Evolutionary conservation across 768 basidiomycete genomes (phyloP).

Genomic region (Suillus plorans): DNA sequence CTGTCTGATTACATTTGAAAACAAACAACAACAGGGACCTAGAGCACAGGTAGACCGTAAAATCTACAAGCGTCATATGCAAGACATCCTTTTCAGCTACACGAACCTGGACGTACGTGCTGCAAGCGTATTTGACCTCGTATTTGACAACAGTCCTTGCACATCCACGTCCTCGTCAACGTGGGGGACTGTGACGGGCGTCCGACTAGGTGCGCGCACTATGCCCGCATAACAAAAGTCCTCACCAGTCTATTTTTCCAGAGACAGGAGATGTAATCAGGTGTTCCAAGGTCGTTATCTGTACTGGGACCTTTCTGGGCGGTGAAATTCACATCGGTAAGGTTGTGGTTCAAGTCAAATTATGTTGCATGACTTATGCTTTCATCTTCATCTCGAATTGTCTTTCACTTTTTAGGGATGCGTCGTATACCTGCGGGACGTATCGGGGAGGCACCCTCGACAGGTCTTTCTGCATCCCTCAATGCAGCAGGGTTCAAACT

Average conservation of each 20-base stretch:
- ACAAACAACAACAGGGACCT: constrained; percentile 67
- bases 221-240: background rate
- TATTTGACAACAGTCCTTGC: constrained; percentile 52
- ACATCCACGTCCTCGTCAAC: constrained; percentile 22
- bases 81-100: constrained; percentile 61
- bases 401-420: constrained; percentile 43
- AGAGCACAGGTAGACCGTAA: constrained; percentile 87
- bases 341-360: constrained; percentile 3
- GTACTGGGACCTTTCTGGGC: constrained; percentile 89
- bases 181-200: constrained; percentile 62
- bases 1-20: background rate
- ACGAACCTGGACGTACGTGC: constrained; percentile 67
- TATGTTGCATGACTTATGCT: background rate
- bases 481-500: constrained; percentile 75
- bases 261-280: constrained; percentile 73
- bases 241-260: constrained; percentile 26
- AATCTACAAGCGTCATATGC: constrained; percentile 83
- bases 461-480: constrained; percentile 77
- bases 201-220: constrained; percentile 55
- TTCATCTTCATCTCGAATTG: background rate
- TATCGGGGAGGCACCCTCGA: constrained; percentile 66
- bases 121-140: constrained; percentile 77
- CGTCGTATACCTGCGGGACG: constrained; percentile 78
- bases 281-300: constrained; percentile 83
- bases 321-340: constrained; percentile 90